Evolutionary conservation across 1,139 yeast genomes (phyloP).

Genomic region (Candida neerlandica): DNA sequence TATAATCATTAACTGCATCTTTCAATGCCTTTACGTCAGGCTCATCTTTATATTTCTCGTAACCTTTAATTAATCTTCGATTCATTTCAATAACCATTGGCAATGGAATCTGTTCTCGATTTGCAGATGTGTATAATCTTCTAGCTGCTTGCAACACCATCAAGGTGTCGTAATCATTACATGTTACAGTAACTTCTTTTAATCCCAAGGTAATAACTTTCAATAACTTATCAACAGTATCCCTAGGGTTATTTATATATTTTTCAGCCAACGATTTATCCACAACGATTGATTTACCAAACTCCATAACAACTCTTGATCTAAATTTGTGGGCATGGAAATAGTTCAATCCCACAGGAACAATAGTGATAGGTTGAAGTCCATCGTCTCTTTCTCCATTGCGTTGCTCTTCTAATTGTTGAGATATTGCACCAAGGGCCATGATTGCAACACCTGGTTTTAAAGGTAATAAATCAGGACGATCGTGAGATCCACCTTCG

Average conservation of each 20-base stretch:
- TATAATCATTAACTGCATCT: constrained; percentile 38
- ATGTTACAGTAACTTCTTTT: constrained; percentile 89
- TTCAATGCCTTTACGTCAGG: constrained; percentile 39
- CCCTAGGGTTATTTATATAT: constrained; percentile 51
- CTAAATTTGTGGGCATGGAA: constrained; percentile 50
- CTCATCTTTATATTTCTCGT: constrained; percentile 36
- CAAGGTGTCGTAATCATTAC: constrained; percentile 89
- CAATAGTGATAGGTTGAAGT: constrained; percentile 39
- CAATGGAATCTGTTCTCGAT: constrained; percentile 38
- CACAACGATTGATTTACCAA: constrained; percentile 47
- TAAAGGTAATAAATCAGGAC: constrained; percentile 43
- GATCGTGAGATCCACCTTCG: constrained; percentile 52
- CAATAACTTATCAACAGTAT: constrained; percentile 70
- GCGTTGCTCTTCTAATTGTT: constrained; percentile 19
- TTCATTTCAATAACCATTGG: constrained; percentile 52
- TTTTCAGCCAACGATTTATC: constrained; percentile 29
- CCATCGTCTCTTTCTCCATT: constrained; percentile 9
- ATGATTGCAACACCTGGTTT: constrained; percentile 53
- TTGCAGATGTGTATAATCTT: constrained; percentile 41
- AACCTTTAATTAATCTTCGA: constrained; percentile 43
- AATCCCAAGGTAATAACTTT: constrained; percentile 73
- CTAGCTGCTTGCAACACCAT: constrained; percentile 93
- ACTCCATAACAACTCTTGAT: constrained; percentile 50
- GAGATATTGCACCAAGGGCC: constrained; percentile 49
- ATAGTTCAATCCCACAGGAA: constrained; percentile 52